Base-by-base conservation (phyloP, 169 alveolate genomes). In the Amoebophrya sp. region DNA sequence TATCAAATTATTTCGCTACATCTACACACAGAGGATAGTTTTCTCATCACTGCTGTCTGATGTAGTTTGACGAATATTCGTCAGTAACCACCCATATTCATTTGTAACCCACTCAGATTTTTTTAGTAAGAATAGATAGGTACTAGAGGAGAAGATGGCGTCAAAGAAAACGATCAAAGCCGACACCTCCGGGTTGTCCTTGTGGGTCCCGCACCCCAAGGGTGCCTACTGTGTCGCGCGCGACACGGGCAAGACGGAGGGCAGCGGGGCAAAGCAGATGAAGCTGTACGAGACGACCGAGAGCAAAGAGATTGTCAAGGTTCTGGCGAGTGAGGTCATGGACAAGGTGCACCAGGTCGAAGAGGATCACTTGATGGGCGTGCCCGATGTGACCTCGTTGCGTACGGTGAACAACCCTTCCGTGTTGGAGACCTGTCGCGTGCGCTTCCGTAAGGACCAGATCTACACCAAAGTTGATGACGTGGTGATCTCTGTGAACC, bases 331-430 rank as follows among this genome's bases (percentile, higher is more conserved):
- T n/a, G n/a, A n/a, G n/a, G n/a, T n/a, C n/a, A n/a, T n/a, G n/a
- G 83, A 6, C 36, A 65, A 65, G 26, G n/a, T 26, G 26, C 33
- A 6, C 36, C 33, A 65, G 26, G 83, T 65, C 83, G 83, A 65
- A 36, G 83, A 65, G 83, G 83, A 65, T 26, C 83, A 65, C 83
- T 65, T 65, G 83, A 65, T 65, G 83, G 83, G 33, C 33, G 83
- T 65, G 33, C 83, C 83, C 36, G 83, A 65, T 36, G 83, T 65
- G 83, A 65, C 83, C 83, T 6, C 83, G 83, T 36, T 65, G 3
- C 83, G 83, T 36, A 65, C 83, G 38, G 83, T 65, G 36, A 12
- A 29, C 39, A 29, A 65, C 36, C 39, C 83, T 6, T 65, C 83
- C 36, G 83, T 65, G 83, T 36, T 65, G 83, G 83, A 65, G 26